These are phyloP conservation scores for Saccharomyces hybrid DNA, from an alignment of 1,139 yeast genomes.

Conservation along the genomic window DNA sequence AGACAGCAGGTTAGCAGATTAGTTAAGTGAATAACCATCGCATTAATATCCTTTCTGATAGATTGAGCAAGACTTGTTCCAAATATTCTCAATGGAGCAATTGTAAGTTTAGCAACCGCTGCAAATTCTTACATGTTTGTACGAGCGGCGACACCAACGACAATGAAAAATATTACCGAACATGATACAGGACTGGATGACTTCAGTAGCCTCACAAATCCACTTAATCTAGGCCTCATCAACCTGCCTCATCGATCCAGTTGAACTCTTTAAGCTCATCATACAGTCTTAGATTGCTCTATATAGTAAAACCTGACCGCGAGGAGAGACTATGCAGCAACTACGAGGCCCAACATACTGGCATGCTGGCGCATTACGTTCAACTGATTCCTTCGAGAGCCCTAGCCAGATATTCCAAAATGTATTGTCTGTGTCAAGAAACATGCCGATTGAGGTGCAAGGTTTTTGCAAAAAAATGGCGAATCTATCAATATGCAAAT, in stretches of 20 bases:
- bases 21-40: background rate
- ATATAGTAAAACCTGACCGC: slow-evolving; percentile 32
- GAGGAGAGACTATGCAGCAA: slow-evolving; percentile 45
- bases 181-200: background rate
- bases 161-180: slow-evolving; percentile 8
- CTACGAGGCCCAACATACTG: background rate
- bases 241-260: slow-evolving; percentile 16
- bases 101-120: slow-evolving; percentile 35
- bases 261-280: slow-evolving; percentile 16
- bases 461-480: background rate
- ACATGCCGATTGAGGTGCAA: background rate
- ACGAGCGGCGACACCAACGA: slow-evolving; percentile 15
- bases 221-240: background rate
- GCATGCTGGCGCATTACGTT: slow-evolving; percentile 35
- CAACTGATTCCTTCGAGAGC: slow-evolving; percentile 37
- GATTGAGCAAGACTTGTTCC: slow-evolving; percentile 32
- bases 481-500: background rate
- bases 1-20: background rate
- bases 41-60: slow-evolving; percentile 11
- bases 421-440: background rate
- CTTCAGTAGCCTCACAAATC: background rate
- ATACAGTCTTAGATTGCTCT: background rate
- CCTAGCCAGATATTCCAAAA: slow-evolving; percentile 23
- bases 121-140: slow-evolving; percentile 37
- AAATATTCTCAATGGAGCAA: slow-evolving; percentile 37